phyloP scores from a whole-genome alignment of 192 early-diverging fungal genomes.

The Anaeromyces robustus region DNA sequence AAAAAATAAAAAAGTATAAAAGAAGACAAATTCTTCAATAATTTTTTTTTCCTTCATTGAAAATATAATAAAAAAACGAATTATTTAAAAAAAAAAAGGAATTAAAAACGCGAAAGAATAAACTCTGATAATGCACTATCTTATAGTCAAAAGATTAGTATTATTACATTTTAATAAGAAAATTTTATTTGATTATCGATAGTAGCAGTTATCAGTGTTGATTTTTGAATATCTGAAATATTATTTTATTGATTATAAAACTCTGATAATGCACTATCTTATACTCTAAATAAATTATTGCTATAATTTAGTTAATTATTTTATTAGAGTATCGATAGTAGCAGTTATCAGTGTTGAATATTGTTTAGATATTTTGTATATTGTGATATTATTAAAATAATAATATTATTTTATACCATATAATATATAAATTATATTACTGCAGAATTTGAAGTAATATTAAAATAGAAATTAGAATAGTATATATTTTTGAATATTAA shows the following conservation, averaged over 20 bases:
- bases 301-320: background rate
- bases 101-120: background rate
- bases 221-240: background rate
- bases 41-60: too few species aligned
- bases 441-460: too few species aligned
- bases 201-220: background rate
- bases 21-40: too few species aligned
- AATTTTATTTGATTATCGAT: background rate
- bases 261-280: background rate
- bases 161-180: background rate
- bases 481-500: too few species aligned
- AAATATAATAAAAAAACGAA: background rate
- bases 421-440: too few species aligned
- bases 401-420: too few species aligned
- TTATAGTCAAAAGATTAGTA: background rate
- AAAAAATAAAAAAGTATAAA: too few species aligned
- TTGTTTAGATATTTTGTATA: too few species aligned
- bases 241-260: background rate
- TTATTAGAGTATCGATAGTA: background rate
- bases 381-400: too few species aligned
- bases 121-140: background rate
- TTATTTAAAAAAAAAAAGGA: background rate
- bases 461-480: too few species aligned
- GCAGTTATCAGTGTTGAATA: background rate
- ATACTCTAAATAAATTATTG: background rate